These are phyloP conservation scores for Tripterygium wilfordii DNA, from an alignment of 177 flowering plant species.

Conservation along the genomic window DNA sequence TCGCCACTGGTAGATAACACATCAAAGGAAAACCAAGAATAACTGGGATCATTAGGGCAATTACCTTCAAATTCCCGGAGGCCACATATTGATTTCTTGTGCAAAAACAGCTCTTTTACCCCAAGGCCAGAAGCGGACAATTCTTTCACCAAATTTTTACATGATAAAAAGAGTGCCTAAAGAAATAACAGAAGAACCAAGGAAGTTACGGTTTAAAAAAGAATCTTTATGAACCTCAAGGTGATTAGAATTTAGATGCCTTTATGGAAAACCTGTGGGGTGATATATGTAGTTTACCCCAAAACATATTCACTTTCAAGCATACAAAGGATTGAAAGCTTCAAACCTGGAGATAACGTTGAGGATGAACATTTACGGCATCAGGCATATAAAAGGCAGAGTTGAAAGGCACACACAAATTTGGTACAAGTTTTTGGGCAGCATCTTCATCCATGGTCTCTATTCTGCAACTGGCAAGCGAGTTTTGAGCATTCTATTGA, in stretches of 20 bases:
- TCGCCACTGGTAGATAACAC: no score
- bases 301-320: no score
- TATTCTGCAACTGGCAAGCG: constrained; percentile 69
- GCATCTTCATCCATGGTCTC: constrained; percentile 45
- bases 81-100: constrained; percentile 39
- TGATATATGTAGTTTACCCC: no score
- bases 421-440: constrained; percentile 59
- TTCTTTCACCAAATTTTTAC: constrained; percentile 48
- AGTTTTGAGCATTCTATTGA: constrained; percentile 74
- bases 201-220: constrained; percentile 1
- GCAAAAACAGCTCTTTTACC: constrained; percentile 40
- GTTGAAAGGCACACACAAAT: constrained; percentile 53
- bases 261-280: no score
- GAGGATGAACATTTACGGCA: constrained; percentile 82
- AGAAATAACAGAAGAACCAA: constrained; percentile 3
- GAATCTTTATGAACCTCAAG: no score
- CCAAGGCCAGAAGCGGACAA: constrained; percentile 25
- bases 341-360: constrained; percentile 69
- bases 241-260: no score
- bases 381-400: constrained; percentile 86
- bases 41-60: not conserved
- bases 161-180: constrained; percentile 80
- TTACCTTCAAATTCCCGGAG: constrained; percentile 74
- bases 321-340: no score
- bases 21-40: not conserved